A percentile compares a stretch with the other conserved stretches of the same genome.
Evolutionary conservation across 768 basidiomycete genomes (phyloP).

Genomic region (Boletus coccyginus): DNA sequence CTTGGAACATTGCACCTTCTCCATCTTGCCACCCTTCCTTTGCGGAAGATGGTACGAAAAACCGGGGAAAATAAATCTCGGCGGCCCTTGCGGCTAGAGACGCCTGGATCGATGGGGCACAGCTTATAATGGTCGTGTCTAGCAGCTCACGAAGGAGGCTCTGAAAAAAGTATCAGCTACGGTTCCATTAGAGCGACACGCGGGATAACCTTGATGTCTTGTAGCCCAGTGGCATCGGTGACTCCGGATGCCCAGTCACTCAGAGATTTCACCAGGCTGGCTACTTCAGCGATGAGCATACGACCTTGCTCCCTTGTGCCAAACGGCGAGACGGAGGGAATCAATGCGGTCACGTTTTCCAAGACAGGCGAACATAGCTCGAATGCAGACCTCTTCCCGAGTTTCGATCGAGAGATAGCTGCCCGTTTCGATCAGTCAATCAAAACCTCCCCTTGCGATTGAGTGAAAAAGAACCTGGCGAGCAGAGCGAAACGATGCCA

Average conservation of each 20-base stretch:
- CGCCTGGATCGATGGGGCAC: slow-evolving; percentile 39
- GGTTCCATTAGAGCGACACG: neutral
- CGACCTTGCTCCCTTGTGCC: slow-evolving; percentile 18
- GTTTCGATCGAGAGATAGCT: slow-evolving; percentile 27
- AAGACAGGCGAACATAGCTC: slow-evolving; percentile 22
- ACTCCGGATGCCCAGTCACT: slow-evolving; percentile 14
- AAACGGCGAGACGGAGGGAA: slow-evolving; percentile 15
- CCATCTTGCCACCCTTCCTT: slow-evolving; percentile 40
- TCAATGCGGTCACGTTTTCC: slow-evolving; percentile 8
- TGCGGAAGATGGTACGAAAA: slow-evolving; percentile 35
- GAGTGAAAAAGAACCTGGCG: slow-evolving; percentile 16
- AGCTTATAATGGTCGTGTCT: slow-evolving; percentile 35
- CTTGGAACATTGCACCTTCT: slow-evolving; percentile 33
- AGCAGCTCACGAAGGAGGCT: slow-evolving; percentile 30
- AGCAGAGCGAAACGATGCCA: slow-evolving; percentile 18
- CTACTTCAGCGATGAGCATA: slow-evolving; percentile 16
- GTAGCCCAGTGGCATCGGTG: neutral
- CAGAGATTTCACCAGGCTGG: slow-evolving; percentile 14
- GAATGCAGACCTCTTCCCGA: slow-evolving; percentile 23
- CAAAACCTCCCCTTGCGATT: neutral
- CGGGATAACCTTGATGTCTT: slow-evolving; percentile 20
- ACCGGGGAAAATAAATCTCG: slow-evolving; percentile 43
- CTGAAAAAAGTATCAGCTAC: slow-evolving; percentile 19
- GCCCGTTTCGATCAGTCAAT: neutral
- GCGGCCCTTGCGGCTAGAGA: slow-evolving; percentile 48